These are phyloP conservation scores for Pythium phragmiticola DNA, from an alignment of 352 stramenopile species.

Conservation along the genomic window DNA sequence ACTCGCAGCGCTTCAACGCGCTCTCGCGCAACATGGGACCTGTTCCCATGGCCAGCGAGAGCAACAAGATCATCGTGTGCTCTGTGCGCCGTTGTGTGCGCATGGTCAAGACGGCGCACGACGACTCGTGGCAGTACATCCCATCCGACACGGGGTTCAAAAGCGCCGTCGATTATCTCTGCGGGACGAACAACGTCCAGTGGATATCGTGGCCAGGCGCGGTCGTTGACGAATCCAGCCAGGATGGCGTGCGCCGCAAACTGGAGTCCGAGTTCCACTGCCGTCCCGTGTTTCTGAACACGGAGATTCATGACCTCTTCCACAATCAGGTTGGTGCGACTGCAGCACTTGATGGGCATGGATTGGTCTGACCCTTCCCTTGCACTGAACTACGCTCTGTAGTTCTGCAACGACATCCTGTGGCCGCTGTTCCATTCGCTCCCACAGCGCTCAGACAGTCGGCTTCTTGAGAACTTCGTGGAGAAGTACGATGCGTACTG, in stretches of 20 bases:
- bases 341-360: neutral
- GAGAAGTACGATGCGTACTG: conserved; percentile 89
- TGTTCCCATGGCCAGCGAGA: conserved; percentile 72
- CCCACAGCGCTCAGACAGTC: conserved; percentile 69
- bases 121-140: conserved; percentile 78
- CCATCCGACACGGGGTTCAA: conserved; percentile 61
- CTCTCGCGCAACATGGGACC: conserved; percentile 58
- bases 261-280: conserved; percentile 84
- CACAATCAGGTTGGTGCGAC: conserved; percentile 56
- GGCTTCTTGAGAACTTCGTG: conserved; percentile 77
- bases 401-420: conserved; percentile 90
- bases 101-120: conserved; percentile 67
- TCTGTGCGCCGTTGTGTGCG: conserved; percentile 68
- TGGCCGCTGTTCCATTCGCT: conserved; percentile 92
- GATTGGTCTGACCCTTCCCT: neutral
- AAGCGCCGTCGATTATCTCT: conserved; percentile 74
- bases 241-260: conserved; percentile 65
- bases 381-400: conserved; percentile 2
- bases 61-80: conserved; percentile 81
- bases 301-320: conserved; percentile 79
- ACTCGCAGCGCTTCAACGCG: conserved; percentile 72
- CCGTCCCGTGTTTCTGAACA: conserved; percentile 80
- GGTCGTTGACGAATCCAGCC: conserved; percentile 76
- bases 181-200: conserved; percentile 77
- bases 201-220: conserved; percentile 90